phyloP scores from a whole-genome alignment of 202 grass and related monocot genomes.

The Zoysia matrella region DNA sequence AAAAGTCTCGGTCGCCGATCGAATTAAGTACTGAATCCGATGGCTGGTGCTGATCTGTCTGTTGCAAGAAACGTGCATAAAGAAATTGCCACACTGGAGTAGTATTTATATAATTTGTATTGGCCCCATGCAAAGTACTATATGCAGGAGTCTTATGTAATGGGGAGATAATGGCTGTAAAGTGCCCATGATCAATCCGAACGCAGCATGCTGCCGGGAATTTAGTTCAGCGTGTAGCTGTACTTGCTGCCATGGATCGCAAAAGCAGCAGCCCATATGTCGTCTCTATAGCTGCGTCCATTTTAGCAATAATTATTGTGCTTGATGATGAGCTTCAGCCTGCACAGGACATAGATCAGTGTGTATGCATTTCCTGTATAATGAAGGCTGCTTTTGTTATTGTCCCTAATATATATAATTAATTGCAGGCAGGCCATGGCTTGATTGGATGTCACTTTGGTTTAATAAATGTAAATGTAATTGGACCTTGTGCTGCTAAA shows the following conservation, averaged over 20 bases:
- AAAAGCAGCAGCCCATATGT: constrained; percentile 39
- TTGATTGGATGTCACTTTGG: too few species aligned
- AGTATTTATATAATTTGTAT: background rate
- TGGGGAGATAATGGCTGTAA: constrained; percentile 33
- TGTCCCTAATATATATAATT: too few species aligned
- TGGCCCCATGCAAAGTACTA: background rate
- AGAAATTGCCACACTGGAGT: constrained; percentile 3
- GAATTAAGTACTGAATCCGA: constrained; percentile 12
- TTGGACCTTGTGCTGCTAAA: too few species aligned
- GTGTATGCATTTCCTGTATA: too few species aligned
- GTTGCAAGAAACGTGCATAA: constrained; percentile 29
- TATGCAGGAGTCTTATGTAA: constrained; percentile 35
- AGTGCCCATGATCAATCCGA: constrained; percentile 33
- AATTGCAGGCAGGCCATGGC: too few species aligned
- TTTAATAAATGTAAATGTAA: too few species aligned
- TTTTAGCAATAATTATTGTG: constrained; percentile 14
- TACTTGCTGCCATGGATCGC: constrained; percentile 36
- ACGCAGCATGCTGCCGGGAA: constrained; percentile 25
- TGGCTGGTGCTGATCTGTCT: constrained; percentile 26
- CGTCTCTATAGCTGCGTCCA: constrained; percentile 16
- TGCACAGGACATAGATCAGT: background rate
- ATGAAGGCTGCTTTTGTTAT: too few species aligned
- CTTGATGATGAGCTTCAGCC: background rate
- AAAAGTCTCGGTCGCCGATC: background rate
- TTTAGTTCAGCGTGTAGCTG: constrained; percentile 19